Evolutionary conservation across 257 asterid genomes (phyloP), one percentile per base, ranked within the genome.

Genomic region (Solanum gandarillasii): DNA sequence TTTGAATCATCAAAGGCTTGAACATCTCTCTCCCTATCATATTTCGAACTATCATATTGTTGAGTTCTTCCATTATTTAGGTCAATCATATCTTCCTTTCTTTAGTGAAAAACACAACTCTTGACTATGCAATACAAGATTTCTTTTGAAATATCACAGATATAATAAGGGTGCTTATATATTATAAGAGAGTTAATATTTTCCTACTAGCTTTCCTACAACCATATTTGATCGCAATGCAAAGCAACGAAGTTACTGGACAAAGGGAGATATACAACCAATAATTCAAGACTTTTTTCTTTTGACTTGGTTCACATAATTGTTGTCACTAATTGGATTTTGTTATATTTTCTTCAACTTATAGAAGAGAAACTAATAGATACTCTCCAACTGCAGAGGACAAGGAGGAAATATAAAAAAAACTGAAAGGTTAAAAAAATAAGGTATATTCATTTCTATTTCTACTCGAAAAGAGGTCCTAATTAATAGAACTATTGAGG

Each of bases 1-100:
- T 88, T 86, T n/a, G 84, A 75, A 76, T 86, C 87, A 25, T 88
- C 87, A 27, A 86, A 88, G 34, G 83, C 60, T 81, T 52, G 41
- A 9, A 88, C 6, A 35, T 86, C 90, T 16, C 29, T 35, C 27
- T 27, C 25, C 86, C 88, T 21, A 31, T 86, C 84, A 72, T 76
- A 84, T 20, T 35, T 20, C 7, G 75, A 48, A 6, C 9, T 31
- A 9, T 31, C 21, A 20, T 29, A 14, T 25, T 32, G 27, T 9
- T 83, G 35, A 11, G 67, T 48, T 27, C 78, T 73, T 79, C 88
- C 88, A 85, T 78, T 84, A 35, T 32, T 43, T 39, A 6, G 34
- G 20, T 29, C n/a, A 14, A 62, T 39, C 67, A 38, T 25, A 16
- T 20, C 32, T 12, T 14, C 85, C 31, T 32, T 16, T 67, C 35